These are phyloP conservation scores for Parachaetomium inaequale DNA, from an alignment of 495 filamentous ascomycete genomes.

Conservation along the genomic window DNA sequence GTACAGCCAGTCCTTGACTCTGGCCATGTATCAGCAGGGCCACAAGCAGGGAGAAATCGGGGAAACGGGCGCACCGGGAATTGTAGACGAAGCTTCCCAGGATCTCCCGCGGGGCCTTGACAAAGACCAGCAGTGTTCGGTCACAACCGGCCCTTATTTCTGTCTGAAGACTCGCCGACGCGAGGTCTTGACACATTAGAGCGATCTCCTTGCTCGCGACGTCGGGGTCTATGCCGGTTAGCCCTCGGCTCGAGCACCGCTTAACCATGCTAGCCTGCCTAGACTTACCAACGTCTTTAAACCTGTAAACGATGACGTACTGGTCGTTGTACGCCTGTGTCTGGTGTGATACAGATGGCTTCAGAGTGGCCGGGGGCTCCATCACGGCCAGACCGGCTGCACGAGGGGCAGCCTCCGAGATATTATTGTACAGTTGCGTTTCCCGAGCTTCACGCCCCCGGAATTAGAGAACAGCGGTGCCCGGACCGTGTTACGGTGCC, in stretches of 20 bases:
- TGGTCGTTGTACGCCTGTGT: not conserved
- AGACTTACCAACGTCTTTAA: not conserved
- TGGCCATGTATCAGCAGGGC: not conserved
- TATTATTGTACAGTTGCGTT: not conserved
- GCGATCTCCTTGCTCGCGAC: not conserved
- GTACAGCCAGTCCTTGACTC: conserved; percentile 1
- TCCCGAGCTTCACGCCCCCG: not conserved
- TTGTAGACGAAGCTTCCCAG: not conserved
- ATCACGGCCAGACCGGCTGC: no score
- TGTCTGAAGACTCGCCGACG: not conserved
- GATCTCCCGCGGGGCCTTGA: not conserved
- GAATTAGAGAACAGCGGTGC: not conserved
- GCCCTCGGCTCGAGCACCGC: not conserved
- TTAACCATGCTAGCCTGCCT: no score
- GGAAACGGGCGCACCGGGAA: not conserved
- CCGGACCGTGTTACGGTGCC: not conserved
- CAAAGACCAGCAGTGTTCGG: not conserved
- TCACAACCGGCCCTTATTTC: not conserved
- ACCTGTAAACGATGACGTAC: not conserved
- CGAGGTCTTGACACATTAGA: not conserved
- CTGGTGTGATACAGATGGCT: not conserved
- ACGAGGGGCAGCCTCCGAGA: no score
- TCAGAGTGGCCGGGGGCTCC: not conserved
- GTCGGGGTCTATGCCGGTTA: not conserved
- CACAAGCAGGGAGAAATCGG: not conserved